phyloP scores from a whole-genome alignment of 371 early-diverging fungal species.

The Mortierella sp. region DNA sequence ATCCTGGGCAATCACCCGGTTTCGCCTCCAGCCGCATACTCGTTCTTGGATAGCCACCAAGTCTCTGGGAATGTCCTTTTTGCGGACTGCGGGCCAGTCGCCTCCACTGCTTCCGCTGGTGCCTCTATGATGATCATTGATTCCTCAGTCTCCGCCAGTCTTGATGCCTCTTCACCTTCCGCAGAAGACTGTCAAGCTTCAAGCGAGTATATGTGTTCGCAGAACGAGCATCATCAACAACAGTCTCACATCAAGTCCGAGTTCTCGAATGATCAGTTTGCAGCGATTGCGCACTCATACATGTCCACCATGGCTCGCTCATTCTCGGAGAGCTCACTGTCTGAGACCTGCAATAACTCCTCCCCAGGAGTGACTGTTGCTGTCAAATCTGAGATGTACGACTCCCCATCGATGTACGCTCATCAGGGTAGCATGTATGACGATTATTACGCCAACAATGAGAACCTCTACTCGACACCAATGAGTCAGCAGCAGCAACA shows the following conservation, averaged over 20 bases:
- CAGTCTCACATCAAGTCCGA: conserved; percentile 17
- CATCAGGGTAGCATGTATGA: conserved; percentile 25
- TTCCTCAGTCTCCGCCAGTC: background rate
- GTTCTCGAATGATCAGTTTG: conserved; percentile 38
- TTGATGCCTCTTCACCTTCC: conserved; percentile 9
- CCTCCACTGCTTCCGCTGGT: background rate
- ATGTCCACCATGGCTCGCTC: conserved; percentile 50
- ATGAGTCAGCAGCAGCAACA: conserved; percentile 7
- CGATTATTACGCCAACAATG: conserved; percentile 13
- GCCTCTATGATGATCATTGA: too few species aligned
- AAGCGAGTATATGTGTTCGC: conserved; percentile 28
- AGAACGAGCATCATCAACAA: conserved; percentile 3
- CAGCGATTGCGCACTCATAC: conserved; percentile 28
- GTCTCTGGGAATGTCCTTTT: conserved; percentile 20
- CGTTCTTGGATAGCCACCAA: conserved; percentile 32
- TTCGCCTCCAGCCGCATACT: conserved; percentile 20
- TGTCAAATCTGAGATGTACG: conserved; percentile 25
- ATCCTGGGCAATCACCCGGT: conserved; percentile 49
- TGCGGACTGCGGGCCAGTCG: background rate
- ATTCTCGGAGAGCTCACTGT: conserved; percentile 37
- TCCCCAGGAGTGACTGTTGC: conserved; percentile 6
- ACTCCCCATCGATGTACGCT: conserved; percentile 31
- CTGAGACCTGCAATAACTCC: conserved; percentile 20
- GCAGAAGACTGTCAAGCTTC: conserved; percentile 41
- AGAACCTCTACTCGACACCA: too few species aligned